Conservation (phyloP, 345 rosid genomes). For the Cochlearia excelsa region DNA sequence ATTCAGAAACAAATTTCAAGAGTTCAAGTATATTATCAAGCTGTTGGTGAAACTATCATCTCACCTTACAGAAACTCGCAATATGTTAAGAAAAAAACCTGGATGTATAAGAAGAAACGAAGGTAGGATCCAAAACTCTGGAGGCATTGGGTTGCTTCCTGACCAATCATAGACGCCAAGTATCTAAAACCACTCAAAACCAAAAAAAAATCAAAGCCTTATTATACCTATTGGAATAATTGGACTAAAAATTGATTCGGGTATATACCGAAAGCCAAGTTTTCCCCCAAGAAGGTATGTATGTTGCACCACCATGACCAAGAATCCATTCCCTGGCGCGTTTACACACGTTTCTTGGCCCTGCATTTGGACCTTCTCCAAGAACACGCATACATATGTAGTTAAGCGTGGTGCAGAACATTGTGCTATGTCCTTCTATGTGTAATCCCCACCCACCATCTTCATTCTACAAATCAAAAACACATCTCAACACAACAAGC, state of each 20-base stretch:
- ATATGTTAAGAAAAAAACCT: conserved; percentile 32
- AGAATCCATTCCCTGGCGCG: conserved; percentile 46
- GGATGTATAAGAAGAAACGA: conserved; percentile 55
- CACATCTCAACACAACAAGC: not conserved
- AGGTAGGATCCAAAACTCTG: conserved; percentile 67
- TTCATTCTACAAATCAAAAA: conserved; percentile 34
- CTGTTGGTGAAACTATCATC: not conserved
- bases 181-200: conserved; percentile 28
- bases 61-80: not conserved
- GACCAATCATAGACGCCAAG: conserved; percentile 57
- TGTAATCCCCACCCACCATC: conserved; percentile 55
- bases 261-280: conserved; percentile 47
- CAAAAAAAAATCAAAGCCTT: not conserved
- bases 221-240: not conserved
- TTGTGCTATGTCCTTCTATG: conserved; percentile 41
- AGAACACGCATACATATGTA: conserved; percentile 45
- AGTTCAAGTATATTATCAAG: conserved; percentile 7
- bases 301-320: conserved; percentile 45
- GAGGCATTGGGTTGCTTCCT: conserved; percentile 68
- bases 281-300: conserved; percentile 51
- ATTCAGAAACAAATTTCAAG: not conserved
- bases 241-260: not conserved
- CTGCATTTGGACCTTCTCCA: conserved; percentile 48
- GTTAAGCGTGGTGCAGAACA: conserved; percentile 44
- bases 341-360: conserved; percentile 37